Percentiles rank a stretch among this genome's conserved stretches.
phyloP scores from a whole-genome alignment of 257 asterid species.

The Gentiana dahurica region DNA sequence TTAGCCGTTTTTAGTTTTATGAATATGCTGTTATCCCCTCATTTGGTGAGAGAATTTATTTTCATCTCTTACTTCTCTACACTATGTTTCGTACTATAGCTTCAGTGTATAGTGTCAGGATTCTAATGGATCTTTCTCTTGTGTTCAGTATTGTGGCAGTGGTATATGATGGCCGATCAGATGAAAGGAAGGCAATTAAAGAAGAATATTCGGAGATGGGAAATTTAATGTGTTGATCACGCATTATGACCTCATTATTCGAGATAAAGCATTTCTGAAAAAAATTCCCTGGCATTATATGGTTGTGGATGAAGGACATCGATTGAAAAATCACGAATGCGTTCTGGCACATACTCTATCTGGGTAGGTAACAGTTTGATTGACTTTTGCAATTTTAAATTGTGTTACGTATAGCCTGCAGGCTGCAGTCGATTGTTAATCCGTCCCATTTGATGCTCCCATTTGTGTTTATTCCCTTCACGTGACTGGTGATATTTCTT shows the following conservation, averaged over 20 bases:
- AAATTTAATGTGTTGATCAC: slow-evolving; percentile 88
- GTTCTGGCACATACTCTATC: slow-evolving; percentile 88
- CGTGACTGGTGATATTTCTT: neutral
- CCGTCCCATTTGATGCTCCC: neutral
- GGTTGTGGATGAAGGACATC: slow-evolving; percentile 97
- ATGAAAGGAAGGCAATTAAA: slow-evolving; percentile 88
- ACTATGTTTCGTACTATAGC: neutral
- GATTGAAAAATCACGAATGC: slow-evolving; percentile 84
- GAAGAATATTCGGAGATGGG: slow-evolving; percentile 89
- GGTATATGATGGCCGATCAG: slow-evolving; percentile 92
- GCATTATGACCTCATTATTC: slow-evolving; percentile 90
- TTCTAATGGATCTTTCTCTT: slow-evolving; percentile 2
- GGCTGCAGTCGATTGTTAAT: neutral
- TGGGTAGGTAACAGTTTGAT: slow-evolving; percentile 37
- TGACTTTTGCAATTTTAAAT: neutral
- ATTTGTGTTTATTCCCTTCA: neutral
- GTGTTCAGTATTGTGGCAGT: slow-evolving; percentile 57
- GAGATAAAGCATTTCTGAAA: slow-evolving; percentile 86
- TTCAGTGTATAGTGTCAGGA: neutral
- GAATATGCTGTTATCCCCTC: no score
- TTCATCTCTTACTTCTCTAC: no score
- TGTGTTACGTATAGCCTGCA: neutral
- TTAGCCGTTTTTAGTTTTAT: no score
- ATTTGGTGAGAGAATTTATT: no score
- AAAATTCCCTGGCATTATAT: slow-evolving; percentile 90